Percentiles rank a stretch among this genome's conserved stretches.
phyloP scores from a whole-genome alignment of 2,329 filamentous ascomycete genomes.

The Elsinoe batatas region DNA sequence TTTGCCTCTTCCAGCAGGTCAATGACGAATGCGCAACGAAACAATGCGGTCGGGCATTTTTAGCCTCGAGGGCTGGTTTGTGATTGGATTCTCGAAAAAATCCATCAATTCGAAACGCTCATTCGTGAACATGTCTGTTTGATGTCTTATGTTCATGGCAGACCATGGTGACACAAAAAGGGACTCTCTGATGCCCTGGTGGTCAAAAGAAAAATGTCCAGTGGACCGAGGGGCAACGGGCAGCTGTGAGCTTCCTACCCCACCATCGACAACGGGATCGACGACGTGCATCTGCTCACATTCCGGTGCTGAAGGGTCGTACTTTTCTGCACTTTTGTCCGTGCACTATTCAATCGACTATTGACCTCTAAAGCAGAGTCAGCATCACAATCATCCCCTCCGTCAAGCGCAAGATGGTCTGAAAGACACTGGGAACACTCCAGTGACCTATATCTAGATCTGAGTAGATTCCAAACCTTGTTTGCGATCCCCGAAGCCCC shows the following conservation, averaged over 20 bases:
- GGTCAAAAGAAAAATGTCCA: background rate
- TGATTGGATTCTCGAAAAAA: background rate
- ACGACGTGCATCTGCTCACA: background rate
- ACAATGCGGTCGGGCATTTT: slow-evolving; percentile 1
- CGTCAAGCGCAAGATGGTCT: too few species aligned
- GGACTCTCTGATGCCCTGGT: background rate
- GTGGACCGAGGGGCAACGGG: background rate
- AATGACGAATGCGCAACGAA: slow-evolving; percentile 14
- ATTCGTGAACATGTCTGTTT: background rate
- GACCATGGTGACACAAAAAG: background rate
- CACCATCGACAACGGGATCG: slow-evolving; percentile 4
- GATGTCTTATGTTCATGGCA: background rate
- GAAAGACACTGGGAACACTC: too few species aligned
- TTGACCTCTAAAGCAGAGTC: too few species aligned
- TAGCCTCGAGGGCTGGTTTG: background rate
- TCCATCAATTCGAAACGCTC: background rate
- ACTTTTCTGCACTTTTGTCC: too few species aligned
- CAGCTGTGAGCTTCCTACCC: background rate
- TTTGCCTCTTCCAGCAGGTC: slow-evolving; percentile 17
- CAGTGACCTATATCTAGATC: background rate
- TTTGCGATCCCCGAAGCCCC: background rate
- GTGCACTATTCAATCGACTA: too few species aligned
- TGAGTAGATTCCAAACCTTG: background rate
- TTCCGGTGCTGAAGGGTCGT: too few species aligned
- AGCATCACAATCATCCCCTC: too few species aligned